phyloP scores from a whole-genome alignment of 257 asterid genomes.

The Capsicum baccatum region DNA sequence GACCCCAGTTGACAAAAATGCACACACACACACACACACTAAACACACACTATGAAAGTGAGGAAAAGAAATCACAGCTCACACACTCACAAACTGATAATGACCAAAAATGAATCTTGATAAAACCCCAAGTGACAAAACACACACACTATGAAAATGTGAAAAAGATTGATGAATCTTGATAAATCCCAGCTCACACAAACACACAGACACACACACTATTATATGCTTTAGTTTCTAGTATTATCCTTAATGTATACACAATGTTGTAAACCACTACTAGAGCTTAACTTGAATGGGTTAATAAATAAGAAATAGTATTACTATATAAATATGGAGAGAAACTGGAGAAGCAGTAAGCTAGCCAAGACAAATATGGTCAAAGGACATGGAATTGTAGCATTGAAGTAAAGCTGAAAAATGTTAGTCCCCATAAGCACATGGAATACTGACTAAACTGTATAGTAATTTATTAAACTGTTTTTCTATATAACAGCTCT shows the following conservation, averaged over 20 bases:
- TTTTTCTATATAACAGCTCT: too few species aligned
- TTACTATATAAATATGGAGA: conserved; percentile 28
- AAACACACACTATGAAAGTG: too few species aligned
- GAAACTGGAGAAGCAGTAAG: conserved; percentile 25
- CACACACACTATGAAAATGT: not conserved
- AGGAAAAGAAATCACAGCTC: not conserved
- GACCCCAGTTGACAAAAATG: not conserved
- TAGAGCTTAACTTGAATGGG: conserved; percentile 5
- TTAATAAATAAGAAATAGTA: not conserved
- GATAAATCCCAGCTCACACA: not conserved
- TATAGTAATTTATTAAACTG: not conserved
- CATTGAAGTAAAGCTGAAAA: conserved; percentile 44
- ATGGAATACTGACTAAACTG: conserved; percentile 56
- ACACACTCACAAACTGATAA: not conserved
- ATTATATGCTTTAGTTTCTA: not conserved
- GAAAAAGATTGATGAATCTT: not conserved
- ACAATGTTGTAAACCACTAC: not conserved
- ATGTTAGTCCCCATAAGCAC: conserved; percentile 59
- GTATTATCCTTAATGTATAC: not conserved
- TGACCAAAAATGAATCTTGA: not conserved
- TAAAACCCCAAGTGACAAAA: not conserved
- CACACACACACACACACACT: too few species aligned
- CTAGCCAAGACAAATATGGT: conserved; percentile 31
- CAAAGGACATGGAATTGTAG: conserved; percentile 43
- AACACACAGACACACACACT: not conserved